phyloP scores from a whole-genome alignment of 1,284 basidiomycete species.

The Lentinula novae-zelandiae region DNA sequence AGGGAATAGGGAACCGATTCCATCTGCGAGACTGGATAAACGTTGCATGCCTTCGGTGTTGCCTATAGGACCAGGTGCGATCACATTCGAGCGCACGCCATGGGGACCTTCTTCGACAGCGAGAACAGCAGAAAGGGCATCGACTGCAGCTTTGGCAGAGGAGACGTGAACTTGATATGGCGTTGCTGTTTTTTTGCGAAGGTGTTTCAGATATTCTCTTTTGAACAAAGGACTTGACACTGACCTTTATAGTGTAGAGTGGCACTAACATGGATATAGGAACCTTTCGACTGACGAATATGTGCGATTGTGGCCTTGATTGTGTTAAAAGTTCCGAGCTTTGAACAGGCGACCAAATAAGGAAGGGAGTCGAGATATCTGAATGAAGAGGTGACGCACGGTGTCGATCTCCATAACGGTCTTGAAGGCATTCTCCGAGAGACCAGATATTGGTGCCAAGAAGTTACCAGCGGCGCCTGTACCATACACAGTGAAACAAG shows the following conservation, averaged over 20 bases:
- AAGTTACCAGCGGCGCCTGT: conserved; percentile 89
- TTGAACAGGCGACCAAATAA: neutral
- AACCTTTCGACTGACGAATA: conserved; percentile 68
- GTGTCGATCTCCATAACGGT: conserved; percentile 96
- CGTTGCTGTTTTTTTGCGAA: conserved; percentile 38
- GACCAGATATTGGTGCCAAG: conserved; percentile 74
- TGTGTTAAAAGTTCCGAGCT: conserved; percentile 93
- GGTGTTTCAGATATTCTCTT: neutral
- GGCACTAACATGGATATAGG: conserved; percentile 90
- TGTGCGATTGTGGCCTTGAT: conserved; percentile 85
- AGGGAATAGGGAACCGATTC: conserved; percentile 34
- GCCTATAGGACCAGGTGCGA: conserved; percentile 84
- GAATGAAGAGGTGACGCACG: conserved; percentile 36
- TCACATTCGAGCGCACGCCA: conserved; percentile 92
- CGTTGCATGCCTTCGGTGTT: conserved; percentile 85
- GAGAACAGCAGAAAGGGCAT: conserved; percentile 81
- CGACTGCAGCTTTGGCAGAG: conserved; percentile 93
- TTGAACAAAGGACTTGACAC: neutral
- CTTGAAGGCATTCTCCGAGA: conserved; percentile 87
- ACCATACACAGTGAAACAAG: neutral
- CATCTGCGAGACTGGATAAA: conserved; percentile 43
- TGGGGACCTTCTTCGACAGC: conserved; percentile 93
- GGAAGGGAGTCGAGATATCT: neutral
- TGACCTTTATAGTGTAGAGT: conserved; percentile 85
- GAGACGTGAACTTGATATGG: conserved; percentile 92